phyloP scores from a whole-genome alignment of 2,329 filamentous ascomycete species.

The Pseudogymnoascus sp. region DNA sequence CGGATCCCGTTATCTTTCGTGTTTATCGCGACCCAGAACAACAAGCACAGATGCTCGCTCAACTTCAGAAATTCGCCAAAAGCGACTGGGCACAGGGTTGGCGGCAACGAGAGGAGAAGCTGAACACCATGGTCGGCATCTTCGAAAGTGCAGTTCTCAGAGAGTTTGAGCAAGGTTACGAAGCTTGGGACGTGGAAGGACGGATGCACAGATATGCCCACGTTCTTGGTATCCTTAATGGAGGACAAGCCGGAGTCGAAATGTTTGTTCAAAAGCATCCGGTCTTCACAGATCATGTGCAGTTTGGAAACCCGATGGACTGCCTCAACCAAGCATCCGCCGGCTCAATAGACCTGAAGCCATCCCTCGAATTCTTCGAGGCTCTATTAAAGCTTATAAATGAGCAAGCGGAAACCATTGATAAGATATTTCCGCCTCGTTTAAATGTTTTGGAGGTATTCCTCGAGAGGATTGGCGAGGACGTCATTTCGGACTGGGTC shows the following conservation, averaged over 20 bases:
- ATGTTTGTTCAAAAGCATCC: conserved; percentile 85
- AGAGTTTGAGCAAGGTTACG: conserved; percentile 90
- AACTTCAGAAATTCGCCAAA: conserved; percentile 68
- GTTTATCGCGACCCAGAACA: conserved; percentile 81
- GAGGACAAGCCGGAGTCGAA: conserved; percentile 69
- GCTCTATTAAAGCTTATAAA: conserved; percentile 66
- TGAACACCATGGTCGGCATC: conserved; percentile 66
- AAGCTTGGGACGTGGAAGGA: conserved; percentile 79
- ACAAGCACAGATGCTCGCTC: conserved; percentile 81
- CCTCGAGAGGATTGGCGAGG: conserved; percentile 73
- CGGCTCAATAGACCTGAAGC: conserved; percentile 67
- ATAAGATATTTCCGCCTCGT: conserved; percentile 68
- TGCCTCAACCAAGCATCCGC: conserved; percentile 63
- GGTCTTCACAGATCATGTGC: conserved; percentile 64
- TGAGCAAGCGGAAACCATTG: conserved; percentile 72
- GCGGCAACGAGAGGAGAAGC: conserved; percentile 59
- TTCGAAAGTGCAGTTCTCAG: conserved; percentile 87
- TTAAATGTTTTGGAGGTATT: conserved; percentile 68
- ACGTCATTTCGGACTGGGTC: conserved; percentile 77
- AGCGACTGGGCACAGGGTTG: conserved; percentile 76
- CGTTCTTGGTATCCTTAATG: conserved; percentile 75
- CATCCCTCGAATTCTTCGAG: conserved; percentile 75
- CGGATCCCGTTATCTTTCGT: conserved; percentile 77
- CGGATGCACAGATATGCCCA: conserved; percentile 84
- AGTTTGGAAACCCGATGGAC: conserved; percentile 67